Evolutionary conservation across 2,329 filamentous ascomycete species (phyloP).

Genomic region (Diaporthe sp.): DNA sequence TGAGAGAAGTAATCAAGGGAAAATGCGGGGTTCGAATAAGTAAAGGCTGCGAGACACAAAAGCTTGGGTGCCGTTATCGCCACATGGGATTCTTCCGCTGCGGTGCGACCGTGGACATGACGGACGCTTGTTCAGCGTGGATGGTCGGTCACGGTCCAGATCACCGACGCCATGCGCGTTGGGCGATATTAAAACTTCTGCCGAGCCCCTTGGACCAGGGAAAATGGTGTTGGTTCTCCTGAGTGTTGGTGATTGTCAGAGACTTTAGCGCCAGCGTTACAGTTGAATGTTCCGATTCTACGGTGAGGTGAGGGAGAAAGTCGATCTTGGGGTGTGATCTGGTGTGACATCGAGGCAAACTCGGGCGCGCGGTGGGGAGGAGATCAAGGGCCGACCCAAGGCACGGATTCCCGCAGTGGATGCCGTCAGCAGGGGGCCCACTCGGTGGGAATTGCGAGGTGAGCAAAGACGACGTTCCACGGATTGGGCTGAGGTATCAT

Average conservation of each 20-base stretch:
- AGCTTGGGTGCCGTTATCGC: no score
- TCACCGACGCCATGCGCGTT: slow-evolving; percentile 25
- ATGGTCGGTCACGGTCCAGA: no score
- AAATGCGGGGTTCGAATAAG: slow-evolving; percentile 37
- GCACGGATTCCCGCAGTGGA: slow-evolving; percentile 12
- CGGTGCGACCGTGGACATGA: no score
- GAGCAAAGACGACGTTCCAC: no score
- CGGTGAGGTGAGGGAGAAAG: slow-evolving; percentile 3
- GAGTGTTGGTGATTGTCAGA: slow-evolving; percentile 37
- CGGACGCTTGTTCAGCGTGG: no score
- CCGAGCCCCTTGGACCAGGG: not conserved
- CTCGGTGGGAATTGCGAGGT: no score
- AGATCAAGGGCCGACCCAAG: no score
- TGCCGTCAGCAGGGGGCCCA: not conserved
- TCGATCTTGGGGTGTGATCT: slow-evolving; percentile 32
- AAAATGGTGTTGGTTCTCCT: slow-evolving; percentile 22
- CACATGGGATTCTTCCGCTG: no score
- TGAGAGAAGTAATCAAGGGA: not conserved
- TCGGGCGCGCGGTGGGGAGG: not conserved
- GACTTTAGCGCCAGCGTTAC: slow-evolving; percentile 36
- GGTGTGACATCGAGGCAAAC: slow-evolving; percentile 18
- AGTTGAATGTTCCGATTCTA: not conserved
- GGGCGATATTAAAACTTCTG: slow-evolving; percentile 33
- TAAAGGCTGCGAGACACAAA: not conserved
- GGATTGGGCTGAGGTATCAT: no score